phyloP scores from a whole-genome alignment of 805 yeast species.

The Candida methanosorbosa region DNA sequence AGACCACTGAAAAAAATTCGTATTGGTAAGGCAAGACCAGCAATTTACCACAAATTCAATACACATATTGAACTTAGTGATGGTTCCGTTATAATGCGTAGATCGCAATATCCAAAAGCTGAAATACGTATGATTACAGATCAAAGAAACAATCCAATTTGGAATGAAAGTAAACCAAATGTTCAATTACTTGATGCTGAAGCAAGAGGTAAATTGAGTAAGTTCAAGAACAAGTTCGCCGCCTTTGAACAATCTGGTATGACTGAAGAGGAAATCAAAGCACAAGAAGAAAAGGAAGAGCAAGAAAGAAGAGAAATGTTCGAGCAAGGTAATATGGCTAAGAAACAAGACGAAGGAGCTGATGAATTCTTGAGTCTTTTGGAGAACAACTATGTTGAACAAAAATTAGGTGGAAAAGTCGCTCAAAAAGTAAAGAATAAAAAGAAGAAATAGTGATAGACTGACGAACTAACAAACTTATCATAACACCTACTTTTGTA shows the following conservation, averaged over 20 bases:
- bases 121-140: conserved; percentile 83
- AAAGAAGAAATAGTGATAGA: conserved; percentile 8
- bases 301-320: conserved; percentile 20
- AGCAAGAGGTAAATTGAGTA: conserved; percentile 73
- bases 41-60: conserved; percentile 85
- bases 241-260: conserved; percentile 32
- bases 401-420: conserved; percentile 26
- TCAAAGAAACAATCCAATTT: conserved; percentile 75
- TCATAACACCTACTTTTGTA: background rate
- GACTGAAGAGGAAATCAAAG: conserved; percentile 19
- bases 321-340: conserved; percentile 16
- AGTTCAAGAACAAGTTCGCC: conserved; percentile 61
- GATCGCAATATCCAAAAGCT: conserved; percentile 80
- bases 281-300: conserved; percentile 15
- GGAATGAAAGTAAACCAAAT: conserved; percentile 86
- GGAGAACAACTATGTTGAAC: conserved; percentile 34
- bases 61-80: conserved; percentile 86
- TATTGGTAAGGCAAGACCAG: conserved; percentile 86
- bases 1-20: conserved; percentile 64
- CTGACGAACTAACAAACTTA: background rate
- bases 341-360: conserved; percentile 12
- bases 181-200: conserved; percentile 67
- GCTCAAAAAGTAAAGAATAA: conserved; percentile 22
- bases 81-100: conserved; percentile 80
- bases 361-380: conserved; percentile 44